Evolutionary conservation across 140 eudicot species (phyloP).

Genomic region (Bidens hawaiensis): DNA sequence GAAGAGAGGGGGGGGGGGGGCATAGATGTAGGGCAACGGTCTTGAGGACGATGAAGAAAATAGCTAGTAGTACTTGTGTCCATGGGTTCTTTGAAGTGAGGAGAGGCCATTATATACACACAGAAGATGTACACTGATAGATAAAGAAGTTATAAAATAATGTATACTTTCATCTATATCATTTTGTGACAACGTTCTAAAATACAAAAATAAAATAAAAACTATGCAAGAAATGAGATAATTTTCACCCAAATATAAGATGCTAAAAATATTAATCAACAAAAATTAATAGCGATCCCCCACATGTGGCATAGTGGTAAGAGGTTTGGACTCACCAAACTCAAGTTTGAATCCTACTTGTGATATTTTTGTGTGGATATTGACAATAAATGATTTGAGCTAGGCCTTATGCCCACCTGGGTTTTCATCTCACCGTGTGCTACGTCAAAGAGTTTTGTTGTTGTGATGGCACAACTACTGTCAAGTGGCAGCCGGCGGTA

Average conservation of each 20-base stretch:
- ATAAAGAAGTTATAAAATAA: not conserved
- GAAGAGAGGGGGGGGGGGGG: not conserved
- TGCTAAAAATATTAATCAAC: not conserved
- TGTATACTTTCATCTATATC: not conserved
- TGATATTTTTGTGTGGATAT: no score
- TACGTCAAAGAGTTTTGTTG: no score
- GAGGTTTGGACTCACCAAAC: no score
- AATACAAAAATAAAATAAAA: no score
- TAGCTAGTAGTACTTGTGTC: not conserved
- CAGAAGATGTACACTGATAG: not conserved
- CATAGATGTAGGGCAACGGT: not conserved
- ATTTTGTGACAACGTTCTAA: not conserved
- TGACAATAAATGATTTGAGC: no score
- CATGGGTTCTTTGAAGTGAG: conserved; percentile 10
- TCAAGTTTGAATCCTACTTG: no score
- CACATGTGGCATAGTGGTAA: no score
- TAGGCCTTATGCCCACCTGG: no score
- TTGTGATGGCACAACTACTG: no score
- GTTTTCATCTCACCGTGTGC: no score
- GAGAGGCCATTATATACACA: conserved; percentile 25
- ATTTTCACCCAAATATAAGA: not conserved
- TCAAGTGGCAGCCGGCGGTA: no score
- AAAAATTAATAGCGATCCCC: no score
- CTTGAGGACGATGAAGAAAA: not conserved
- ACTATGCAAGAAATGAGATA: not conserved